Evolutionary conservation across 305 asterid species (phyloP), one percentile per base, ranked within the genome.

Genomic region (Fraxinus angustifolia): DNA sequence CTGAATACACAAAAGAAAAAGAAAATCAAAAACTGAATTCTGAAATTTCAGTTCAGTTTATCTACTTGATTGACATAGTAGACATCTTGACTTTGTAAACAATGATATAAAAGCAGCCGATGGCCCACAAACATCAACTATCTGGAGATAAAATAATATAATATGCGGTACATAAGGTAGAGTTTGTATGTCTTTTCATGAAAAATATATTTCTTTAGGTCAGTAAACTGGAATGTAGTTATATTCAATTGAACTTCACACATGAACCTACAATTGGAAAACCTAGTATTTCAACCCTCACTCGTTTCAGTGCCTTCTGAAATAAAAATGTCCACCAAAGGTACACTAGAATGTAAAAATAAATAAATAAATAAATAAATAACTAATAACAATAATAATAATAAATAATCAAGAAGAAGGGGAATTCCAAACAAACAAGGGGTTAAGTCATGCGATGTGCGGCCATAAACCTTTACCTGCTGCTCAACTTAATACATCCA

Each of bases 271-370:
- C 35, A 65, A 26, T 28, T 26, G n/a, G 40, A 14, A 31, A 67
- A 68, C 28, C 38, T 14, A 30, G 21, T 68, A 68, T 30, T 68
- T 68, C 19, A 68, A 30, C 19, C 12, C 73, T 65, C 40, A 16
- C 74, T 68, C 23, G 26, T 70, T 78, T 26, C 31, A 16, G 6
- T 14, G 21, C 62, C 83, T 48, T 81, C 60, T 81, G 50, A 40
- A 74, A 73, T 35, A 80, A 26, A 34, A 50, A 48, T 17, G 0
- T 40, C 45, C 1, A 6, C 21, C 38, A 78, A 36, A 65, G 31
- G 1, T 80, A 33, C 70, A 1, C 33, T n/a, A 16, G 33, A 76
- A 21, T 45, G 40, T 6, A 5, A 58, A 58, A 58, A n/a, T 56
- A 17, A 67, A 45, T 11, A 45, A 8, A 16, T 34, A 36, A 33